phyloP scores from a whole-genome alignment of 108 stramenopile genomes.

The Chaetoceros muelleri region DNA sequence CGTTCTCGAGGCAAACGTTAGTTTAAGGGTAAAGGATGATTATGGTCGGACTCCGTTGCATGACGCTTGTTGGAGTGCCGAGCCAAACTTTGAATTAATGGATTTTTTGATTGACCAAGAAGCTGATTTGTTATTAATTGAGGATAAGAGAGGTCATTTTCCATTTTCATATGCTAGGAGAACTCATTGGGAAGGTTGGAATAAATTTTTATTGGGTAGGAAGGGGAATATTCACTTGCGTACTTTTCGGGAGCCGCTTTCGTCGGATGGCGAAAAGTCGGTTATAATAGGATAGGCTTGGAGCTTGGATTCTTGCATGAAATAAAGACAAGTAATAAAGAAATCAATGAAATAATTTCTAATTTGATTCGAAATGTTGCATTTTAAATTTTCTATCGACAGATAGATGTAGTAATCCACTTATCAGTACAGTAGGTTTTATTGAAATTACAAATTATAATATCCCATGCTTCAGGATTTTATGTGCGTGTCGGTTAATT shows the following conservation, averaged over 20 bases:
- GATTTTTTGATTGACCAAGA: conserved; percentile 11
- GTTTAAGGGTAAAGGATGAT: conserved; percentile 42
- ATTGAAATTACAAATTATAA: not conserved
- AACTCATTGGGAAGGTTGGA: conserved; percentile 32
- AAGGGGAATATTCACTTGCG: not conserved
- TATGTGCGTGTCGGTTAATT: not conserved
- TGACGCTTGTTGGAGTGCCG: conserved; percentile 62
- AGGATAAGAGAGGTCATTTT: conserved; percentile 36
- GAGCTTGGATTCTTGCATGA: too few relatives aligned
- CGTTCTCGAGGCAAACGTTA: conserved; percentile 35
- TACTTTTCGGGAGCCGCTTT: not conserved
- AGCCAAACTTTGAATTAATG: conserved; percentile 15
- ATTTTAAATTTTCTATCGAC: too few relatives aligned
- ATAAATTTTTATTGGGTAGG: conserved; percentile 18
- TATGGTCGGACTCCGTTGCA: conserved; percentile 66
- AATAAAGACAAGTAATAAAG: too few relatives aligned
- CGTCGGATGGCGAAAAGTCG: not conserved
- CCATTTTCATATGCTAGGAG: conserved; percentile 43
- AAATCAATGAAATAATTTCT: too few relatives aligned
- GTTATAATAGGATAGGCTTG: not conserved
- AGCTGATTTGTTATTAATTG: conserved; percentile 26
- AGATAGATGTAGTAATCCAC: too few relatives aligned
- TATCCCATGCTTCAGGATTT: not conserved
- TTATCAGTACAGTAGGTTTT: too few relatives aligned
- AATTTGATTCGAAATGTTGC: too few relatives aligned